Evolutionary conservation across 2,329 filamentous ascomycete genomes (phyloP).

Genomic region (Raffaelea albimanens): DNA sequence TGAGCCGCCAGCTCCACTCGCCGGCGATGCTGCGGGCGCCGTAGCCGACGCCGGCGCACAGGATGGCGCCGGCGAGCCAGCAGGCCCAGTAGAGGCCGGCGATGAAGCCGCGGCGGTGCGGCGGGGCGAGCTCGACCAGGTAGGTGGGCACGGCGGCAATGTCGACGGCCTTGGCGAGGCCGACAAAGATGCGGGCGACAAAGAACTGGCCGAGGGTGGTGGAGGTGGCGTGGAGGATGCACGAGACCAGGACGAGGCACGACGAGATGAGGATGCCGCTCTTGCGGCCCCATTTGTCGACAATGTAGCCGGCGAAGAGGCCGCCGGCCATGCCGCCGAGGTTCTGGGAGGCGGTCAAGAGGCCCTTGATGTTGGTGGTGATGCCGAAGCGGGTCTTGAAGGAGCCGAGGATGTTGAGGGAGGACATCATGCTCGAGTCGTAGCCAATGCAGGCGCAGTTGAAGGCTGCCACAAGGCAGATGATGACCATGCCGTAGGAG

Average conservation of each 20-base stretch:
- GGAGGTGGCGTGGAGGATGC: slow-evolving; percentile 15
- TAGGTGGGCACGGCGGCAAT: slow-evolving; percentile 19
- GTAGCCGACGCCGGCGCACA: slow-evolving; percentile 35
- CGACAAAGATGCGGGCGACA: slow-evolving; percentile 17
- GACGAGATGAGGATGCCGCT: slow-evolving; percentile 13
- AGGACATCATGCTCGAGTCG: slow-evolving; percentile 6
- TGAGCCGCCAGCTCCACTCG: slow-evolving; percentile 33
- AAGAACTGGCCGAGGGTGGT: slow-evolving; percentile 13
- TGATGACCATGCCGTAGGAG: not conserved
- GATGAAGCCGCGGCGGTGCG: slow-evolving; percentile 33
- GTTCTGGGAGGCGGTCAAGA: slow-evolving; percentile 8
- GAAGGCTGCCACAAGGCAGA: slow-evolving; percentile 5
- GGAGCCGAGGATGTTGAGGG: slow-evolving; percentile 2
- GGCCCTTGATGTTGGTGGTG: slow-evolving; percentile 3
- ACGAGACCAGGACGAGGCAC: slow-evolving; percentile 9
- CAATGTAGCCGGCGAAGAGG: slow-evolving; percentile 13
- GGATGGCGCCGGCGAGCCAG: slow-evolving; percentile 36
- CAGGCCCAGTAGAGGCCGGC: slow-evolving; percentile 38
- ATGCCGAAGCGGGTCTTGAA: slow-evolving; percentile 2
- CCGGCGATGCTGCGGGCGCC: slow-evolving; percentile 25
- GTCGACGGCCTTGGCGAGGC: slow-evolving; percentile 18
- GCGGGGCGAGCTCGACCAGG: slow-evolving; percentile 16
- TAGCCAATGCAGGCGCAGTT: slow-evolving; percentile 5
- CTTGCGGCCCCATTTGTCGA: slow-evolving; percentile 17
- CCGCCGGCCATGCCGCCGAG: slow-evolving; percentile 17